Percentiles rank a stretch among this genome's conserved stretches.
Conservation (phyloP, 352 stramenopile genomes). For the Phytophthora macrochlamydospora region DNA sequence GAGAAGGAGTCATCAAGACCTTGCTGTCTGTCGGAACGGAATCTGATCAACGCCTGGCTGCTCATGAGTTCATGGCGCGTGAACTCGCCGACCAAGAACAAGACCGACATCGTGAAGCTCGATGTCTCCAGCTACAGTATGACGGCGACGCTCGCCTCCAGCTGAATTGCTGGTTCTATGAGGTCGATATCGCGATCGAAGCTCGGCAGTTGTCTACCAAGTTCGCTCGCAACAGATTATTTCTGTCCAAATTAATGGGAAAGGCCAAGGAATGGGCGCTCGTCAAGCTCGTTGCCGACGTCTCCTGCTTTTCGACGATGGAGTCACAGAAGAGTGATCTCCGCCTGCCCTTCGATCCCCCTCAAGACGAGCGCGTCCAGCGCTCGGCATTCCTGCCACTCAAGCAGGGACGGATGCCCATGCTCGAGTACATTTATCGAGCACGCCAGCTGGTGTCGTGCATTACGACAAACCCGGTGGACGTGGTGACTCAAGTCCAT, state of each 20-base stretch:
- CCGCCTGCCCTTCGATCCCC: not conserved
- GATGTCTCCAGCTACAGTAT: conserved; percentile 31
- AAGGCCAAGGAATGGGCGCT: not conserved
- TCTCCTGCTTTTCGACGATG: not conserved
- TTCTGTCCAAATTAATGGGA: conserved; percentile 14
- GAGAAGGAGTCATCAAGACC: conserved; percentile 4
- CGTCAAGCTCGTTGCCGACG: not conserved
- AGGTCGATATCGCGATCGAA: conserved; percentile 23
- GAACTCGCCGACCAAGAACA: conserved; percentile 17
- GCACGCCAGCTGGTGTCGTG: conserved; percentile 1
- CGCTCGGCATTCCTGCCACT: not conserved
- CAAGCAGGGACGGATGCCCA: not conserved
- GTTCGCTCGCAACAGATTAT: conserved; percentile 2
- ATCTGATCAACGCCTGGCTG: not conserved
- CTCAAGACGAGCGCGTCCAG: not conserved
- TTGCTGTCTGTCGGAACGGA: conserved; percentile 7
- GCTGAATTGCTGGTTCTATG: conserved; percentile 7
- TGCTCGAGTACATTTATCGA: conserved; percentile 1
- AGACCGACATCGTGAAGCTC: conserved; percentile 30
- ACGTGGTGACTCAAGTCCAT: conserved; percentile 8
- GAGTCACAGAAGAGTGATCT: not conserved
- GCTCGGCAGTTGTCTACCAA: conserved; percentile 17
- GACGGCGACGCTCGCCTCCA: conserved; percentile 8
- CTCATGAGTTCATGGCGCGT: conserved; percentile 6
- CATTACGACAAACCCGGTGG: conserved; percentile 1